Conservation (phyloP, 176 grass and related monocot genomes). For the Luzula sylvatica region DNA sequence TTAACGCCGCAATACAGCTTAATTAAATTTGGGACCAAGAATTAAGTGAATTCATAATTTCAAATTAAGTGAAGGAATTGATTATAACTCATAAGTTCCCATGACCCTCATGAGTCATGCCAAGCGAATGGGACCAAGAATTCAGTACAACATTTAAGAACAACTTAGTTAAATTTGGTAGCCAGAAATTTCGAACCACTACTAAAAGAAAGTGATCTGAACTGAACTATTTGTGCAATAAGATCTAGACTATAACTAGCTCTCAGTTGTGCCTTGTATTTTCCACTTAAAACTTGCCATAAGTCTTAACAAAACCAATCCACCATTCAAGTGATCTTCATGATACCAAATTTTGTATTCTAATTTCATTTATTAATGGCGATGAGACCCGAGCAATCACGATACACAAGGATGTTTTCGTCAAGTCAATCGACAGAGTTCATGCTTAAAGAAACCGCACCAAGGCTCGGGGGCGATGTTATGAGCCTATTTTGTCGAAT, state of each 20-base stretch:
- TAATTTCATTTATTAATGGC: conserved; percentile 7
- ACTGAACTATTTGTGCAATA: conserved; percentile 18
- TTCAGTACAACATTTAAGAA: too few relatives aligned
- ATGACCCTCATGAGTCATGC: too few relatives aligned
- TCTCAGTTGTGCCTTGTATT: conserved; percentile 16
- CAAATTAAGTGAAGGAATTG: too few relatives aligned
- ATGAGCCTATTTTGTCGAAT: too few relatives aligned
- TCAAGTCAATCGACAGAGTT: conserved; percentile 19
- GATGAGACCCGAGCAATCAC: conserved; percentile 18
- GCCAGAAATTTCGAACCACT: conserved; percentile 22
- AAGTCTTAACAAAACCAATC: conserved; percentile 6
- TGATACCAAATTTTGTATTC: too few relatives aligned
- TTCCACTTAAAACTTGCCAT: conserved; percentile 17
- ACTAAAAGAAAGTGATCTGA: conserved; percentile 20
- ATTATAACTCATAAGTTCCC: too few relatives aligned
- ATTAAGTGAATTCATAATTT: too few relatives aligned
- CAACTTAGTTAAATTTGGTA: conserved; percentile 13
- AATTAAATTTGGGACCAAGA: too few relatives aligned
- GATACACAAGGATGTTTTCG: conserved; percentile 13
- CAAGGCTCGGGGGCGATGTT: conserved; percentile 23
- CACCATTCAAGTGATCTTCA: conserved; percentile 3
- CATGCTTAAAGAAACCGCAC: conserved; percentile 34
- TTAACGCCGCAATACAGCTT: too few relatives aligned
- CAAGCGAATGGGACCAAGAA: too few relatives aligned
- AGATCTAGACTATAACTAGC: conserved; percentile 2